A percentile compares a stretch with the other conserved stretches of the same genome.
Conservation (phyloP, 2,329 filamentous ascomycete genomes). For the Ophiocordyceps australis region DNA sequence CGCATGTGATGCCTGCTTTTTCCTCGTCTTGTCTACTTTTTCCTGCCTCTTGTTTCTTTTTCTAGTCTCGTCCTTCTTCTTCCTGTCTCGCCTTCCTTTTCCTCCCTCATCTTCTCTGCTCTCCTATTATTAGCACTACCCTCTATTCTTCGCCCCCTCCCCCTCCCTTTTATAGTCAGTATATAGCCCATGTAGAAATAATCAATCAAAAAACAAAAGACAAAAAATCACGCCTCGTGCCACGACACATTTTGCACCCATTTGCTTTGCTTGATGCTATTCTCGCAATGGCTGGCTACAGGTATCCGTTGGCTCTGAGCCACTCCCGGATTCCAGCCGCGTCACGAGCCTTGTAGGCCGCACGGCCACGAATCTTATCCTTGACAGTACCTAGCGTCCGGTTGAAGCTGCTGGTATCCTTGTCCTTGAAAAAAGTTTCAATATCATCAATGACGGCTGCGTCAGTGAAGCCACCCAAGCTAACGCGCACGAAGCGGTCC, state of each 20-base stretch:
- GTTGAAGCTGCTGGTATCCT: slow-evolving; percentile 75
- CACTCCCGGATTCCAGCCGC: slow-evolving; percentile 57
- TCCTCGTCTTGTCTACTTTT: neutral
- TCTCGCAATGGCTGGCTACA: too few relatives aligned
- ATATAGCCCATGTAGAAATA: too few relatives aligned
- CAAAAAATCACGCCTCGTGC: too few relatives aligned
- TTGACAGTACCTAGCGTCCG: slow-evolving; percentile 70
- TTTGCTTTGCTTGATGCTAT: too few relatives aligned
- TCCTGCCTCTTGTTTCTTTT: neutral
- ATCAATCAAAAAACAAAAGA: too few relatives aligned
- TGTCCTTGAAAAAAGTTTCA: slow-evolving; percentile 64
- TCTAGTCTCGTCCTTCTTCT: neutral
- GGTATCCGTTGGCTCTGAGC: slow-evolving; percentile 38
- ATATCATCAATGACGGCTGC: slow-evolving; percentile 56
- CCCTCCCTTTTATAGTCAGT: too few relatives aligned
- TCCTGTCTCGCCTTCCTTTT: neutral
- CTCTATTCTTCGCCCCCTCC: too few relatives aligned
- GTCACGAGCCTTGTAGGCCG: slow-evolving; percentile 68
- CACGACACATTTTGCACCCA: neutral
- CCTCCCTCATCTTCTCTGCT: neutral
- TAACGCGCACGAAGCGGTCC: slow-evolving; percentile 71
- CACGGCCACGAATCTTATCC: slow-evolving; percentile 72
- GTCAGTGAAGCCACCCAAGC: slow-evolving; percentile 63
- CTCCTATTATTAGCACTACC: neutral
- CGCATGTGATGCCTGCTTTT: slow-evolving; percentile 6